Conservation (phyloP, 2,329 filamentous ascomycete species). For the Knoxdaviesia proteae region DNA sequence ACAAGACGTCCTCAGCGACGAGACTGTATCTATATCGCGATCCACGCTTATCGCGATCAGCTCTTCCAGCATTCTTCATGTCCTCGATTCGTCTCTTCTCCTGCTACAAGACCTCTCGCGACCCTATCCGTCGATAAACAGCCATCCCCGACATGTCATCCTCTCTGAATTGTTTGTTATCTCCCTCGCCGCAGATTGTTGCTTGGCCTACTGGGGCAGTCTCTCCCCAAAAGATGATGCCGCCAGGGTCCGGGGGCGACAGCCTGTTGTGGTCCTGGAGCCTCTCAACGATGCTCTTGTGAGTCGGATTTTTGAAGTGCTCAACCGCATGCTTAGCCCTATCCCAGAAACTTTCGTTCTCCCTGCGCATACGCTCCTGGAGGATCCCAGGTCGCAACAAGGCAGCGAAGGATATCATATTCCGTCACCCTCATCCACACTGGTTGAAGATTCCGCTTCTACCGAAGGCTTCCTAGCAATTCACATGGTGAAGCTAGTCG, state of each 20-base stretch:
- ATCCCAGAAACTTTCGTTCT: slow-evolving; percentile 35
- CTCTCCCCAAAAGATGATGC: slow-evolving; percentile 12
- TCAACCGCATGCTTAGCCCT: slow-evolving; percentile 36
- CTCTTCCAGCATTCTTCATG: slow-evolving; percentile 26
- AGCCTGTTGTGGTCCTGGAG: slow-evolving; percentile 11
- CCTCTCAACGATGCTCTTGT: slow-evolving; percentile 29
- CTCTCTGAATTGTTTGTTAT: slow-evolving; percentile 45
- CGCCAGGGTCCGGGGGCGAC: slow-evolving; percentile 6
- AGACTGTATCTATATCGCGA: slow-evolving; percentile 38
- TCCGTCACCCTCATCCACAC: slow-evolving; percentile 4
- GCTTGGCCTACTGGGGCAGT: slow-evolving; percentile 35
- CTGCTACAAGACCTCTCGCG: slow-evolving; percentile 37
- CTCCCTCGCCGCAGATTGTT: slow-evolving; percentile 43
- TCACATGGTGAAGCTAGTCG: slow-evolving; percentile 23
- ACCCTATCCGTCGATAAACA: slow-evolving; percentile 27
- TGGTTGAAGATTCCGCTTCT: slow-evolving; percentile 9
- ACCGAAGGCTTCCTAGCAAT: slow-evolving; percentile 12
- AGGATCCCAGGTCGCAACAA: no score
- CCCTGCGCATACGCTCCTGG: slow-evolving; percentile 34
- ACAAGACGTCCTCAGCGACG: slow-evolving; percentile 37
- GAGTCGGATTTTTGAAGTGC: slow-evolving; percentile 29
- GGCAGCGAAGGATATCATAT: no score
- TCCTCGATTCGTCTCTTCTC: slow-evolving; percentile 34
- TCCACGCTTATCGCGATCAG: slow-evolving; percentile 41
- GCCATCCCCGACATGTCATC: slow-evolving; percentile 37